A percentile compares a stretch with the other conserved stretches of the same genome.
phyloP scores from a whole-genome alignment of 2,329 filamentous ascomycete species.

The Apiospora rasikravindrae region DNA sequence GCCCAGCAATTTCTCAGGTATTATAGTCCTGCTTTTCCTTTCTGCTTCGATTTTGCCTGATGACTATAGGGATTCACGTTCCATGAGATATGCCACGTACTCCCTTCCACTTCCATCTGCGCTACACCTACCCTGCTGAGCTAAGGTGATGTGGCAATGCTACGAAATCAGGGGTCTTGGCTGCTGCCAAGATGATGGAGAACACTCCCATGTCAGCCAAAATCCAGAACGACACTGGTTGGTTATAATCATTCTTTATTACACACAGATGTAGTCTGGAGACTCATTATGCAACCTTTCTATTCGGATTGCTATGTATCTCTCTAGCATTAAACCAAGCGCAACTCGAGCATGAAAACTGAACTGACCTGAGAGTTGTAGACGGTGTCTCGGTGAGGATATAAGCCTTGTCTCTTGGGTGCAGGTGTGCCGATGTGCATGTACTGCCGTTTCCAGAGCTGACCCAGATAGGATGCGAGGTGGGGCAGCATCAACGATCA shows the following conservation, averaged over 20 bases:
- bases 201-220: background rate
- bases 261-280: background rate
- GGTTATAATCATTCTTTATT: background rate
- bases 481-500: constrained; percentile 16
- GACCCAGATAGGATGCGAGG: constrained; percentile 1
- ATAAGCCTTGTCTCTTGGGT: constrained; percentile 7
- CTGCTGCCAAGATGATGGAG: background rate
- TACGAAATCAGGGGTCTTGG: background rate
- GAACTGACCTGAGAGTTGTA: background rate
- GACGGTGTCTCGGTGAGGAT: constrained; percentile 12
- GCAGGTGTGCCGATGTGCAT: constrained; percentile 1
- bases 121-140: background rate
- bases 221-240: background rate
- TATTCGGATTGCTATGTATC: constrained; percentile 18
- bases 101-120: background rate
- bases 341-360: background rate
- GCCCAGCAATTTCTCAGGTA: no score
- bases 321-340: constrained; percentile 18
- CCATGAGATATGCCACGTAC: background rate
- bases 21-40: background rate
- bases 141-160: background rate
- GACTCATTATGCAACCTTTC: background rate
- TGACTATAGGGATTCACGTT: no score
- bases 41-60: background rate
- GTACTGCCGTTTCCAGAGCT: background rate